Evolutionary conservation across 1,284 basidiomycete species (phyloP).

Genomic region (Boletus mariae): DNA sequence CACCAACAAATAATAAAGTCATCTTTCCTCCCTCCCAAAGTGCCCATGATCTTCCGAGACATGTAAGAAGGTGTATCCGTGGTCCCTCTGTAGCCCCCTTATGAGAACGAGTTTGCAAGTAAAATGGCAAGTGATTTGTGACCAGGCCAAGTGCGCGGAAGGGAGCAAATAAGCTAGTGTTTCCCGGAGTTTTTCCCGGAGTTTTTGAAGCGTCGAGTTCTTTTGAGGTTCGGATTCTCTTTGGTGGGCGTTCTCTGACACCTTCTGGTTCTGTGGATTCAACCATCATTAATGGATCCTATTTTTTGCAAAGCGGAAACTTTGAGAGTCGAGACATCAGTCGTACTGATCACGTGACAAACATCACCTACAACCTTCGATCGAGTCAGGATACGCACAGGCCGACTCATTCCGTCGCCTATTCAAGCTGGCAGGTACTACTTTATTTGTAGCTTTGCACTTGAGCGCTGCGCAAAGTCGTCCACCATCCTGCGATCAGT

Average conservation of each 20-base stretch:
- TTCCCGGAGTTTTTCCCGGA: slow-evolving; percentile 15
- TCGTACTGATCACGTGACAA: background rate
- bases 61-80: slow-evolving; percentile 81
- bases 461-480: too few relatives aligned
- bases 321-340: background rate
- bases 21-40: slow-evolving; percentile 96
- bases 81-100: slow-evolving; percentile 86
- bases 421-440: too few relatives aligned
- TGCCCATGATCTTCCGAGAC: slow-evolving; percentile 89
- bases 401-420: too few relatives aligned
- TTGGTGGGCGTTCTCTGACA: slow-evolving; percentile 21
- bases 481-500: too few relatives aligned
- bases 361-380: too few relatives aligned
- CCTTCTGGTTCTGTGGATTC: slow-evolving; percentile 12
- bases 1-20: slow-evolving; percentile 90
- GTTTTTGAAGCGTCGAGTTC: slow-evolving; percentile 4
- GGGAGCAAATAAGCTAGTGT: slow-evolving; percentile 80
- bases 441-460: too few relatives aligned
- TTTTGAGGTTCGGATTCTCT: slow-evolving; percentile 17
- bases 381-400: too few relatives aligned
- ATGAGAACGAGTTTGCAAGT: slow-evolving; percentile 81
- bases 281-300: slow-evolving; percentile 15
- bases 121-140: slow-evolving; percentile 89
- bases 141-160: slow-evolving; percentile 93
- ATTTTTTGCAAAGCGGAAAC: background rate